Base-by-base conservation (phyloP, 2,329 filamentous ascomycete genomes). In the Neospermospora avenae region DNA sequence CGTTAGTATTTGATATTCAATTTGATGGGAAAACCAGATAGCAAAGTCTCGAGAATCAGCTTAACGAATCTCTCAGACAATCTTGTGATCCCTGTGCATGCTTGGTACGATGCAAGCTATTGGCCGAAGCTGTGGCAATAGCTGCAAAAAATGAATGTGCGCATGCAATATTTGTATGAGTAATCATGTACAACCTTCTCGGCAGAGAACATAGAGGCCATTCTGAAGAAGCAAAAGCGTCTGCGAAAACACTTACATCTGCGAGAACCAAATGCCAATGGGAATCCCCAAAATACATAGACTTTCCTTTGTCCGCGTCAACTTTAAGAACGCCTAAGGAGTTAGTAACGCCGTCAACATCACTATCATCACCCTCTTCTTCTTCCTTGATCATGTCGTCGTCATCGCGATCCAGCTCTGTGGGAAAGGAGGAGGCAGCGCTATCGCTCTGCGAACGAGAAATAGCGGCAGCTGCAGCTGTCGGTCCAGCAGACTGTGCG, bases 291-390 rank as follows among this genome's bases (percentile, higher is more conserved):
- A 93, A 79, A 72, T 95, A 96, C 39, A 90, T 84, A 24, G 88
- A 88, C 73, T 91, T 91, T 58, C 82, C 79, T 69, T 89, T 89
- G 70, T 89, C 89, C 22, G 81, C 75, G 68, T 93, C 89, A 64
- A 96, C 87, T 71, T 92, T 93, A 70, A 96, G 82, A 48, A 92
- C 81, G n/a, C 91, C 91, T 63, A 95, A 82, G 1, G 89, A 91
- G 59, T 86, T 86, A 4, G 87, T 86, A 46, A 87, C 84, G 44
- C 86, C 84, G 63, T 91, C 89, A 7, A 85, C 81, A 66, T 91
- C 88, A 70, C 86, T 90, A 60, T 87, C 85, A 59, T 80, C 75
- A 65, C 74, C 78, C n/a, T 81, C 81, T 37, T 81, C 83, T 39
- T 83, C 81, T 54, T 84, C 80, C 65, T 71, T 76, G 75, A 81